Conservation (phyloP, 2,329 filamentous ascomycete species). For the Seiridium cupressi region DNA sequence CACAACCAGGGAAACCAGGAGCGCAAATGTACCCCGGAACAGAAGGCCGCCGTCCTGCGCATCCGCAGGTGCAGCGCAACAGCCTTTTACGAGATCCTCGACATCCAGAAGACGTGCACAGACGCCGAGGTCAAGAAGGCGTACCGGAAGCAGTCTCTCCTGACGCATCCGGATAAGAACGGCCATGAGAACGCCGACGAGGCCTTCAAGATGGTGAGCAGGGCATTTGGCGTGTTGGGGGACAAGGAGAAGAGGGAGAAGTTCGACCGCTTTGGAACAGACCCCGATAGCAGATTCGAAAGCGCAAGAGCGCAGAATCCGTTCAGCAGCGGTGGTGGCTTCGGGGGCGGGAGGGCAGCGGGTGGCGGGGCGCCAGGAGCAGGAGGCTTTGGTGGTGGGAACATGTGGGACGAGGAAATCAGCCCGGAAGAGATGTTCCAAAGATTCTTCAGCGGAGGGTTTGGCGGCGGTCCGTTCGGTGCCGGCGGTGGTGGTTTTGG, state of each 20-base stretch:
- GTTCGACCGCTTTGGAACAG: constrained; percentile 85
- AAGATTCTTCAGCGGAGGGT: constrained; percentile 85
- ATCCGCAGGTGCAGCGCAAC: constrained; percentile 82
- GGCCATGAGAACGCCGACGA: constrained; percentile 93
- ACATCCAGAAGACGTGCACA: constrained; percentile 62
- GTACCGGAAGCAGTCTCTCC: constrained; percentile 87
- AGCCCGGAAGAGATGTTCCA: constrained; percentile 96
- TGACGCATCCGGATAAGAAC: constrained; percentile 99
- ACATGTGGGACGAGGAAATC: constrained; percentile 86
- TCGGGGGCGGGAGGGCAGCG: constrained; percentile 22
- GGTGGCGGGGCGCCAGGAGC: constrained; percentile 35
- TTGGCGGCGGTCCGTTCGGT: constrained; percentile 63
- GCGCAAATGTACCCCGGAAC: constrained; percentile 80
- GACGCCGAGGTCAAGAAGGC: constrained; percentile 96
- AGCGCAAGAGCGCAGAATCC: constrained; percentile 60
- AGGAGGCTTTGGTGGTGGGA: constrained; percentile 54
- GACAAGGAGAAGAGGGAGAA: constrained; percentile 90
- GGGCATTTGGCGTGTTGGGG: constrained; percentile 88
- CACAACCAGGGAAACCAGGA: constrained; percentile 77
- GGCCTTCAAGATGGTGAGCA: constrained; percentile 96
- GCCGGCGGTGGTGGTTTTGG: constrained; percentile 35
- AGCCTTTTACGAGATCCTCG: constrained; percentile 94
- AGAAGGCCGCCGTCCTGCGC: constrained; percentile 86
- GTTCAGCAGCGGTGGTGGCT: constrained; percentile 53
- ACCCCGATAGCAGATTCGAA: constrained; percentile 86